Conservation (phyloP, 1,284 basidiomycete genomes). For the Puccinia hordei region DNA sequence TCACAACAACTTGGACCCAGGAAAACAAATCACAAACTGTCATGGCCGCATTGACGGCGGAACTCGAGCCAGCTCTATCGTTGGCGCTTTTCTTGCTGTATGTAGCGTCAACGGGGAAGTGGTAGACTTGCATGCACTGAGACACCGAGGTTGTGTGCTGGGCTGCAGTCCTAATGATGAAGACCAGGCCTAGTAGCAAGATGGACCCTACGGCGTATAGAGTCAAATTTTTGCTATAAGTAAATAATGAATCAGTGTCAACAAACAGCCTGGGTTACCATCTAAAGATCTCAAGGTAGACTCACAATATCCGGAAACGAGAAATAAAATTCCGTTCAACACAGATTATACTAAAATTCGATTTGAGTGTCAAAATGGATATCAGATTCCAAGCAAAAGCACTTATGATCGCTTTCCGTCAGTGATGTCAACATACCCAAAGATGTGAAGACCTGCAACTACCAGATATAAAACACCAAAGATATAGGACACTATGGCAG, state of each 20-base stretch:
- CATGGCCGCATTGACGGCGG: constrained; percentile 48
- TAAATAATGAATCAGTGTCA: not conserved
- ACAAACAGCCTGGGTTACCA: not conserved
- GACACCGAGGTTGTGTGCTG: constrained; percentile 12
- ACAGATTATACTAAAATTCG: constrained; percentile 21
- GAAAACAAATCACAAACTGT: constrained; percentile 44
- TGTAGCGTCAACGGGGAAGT: constrained; percentile 31
- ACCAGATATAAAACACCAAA: constrained; percentile 34
- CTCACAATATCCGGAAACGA: constrained; percentile 45
- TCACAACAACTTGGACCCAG: constrained; percentile 47
- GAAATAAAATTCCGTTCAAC: constrained; percentile 30
- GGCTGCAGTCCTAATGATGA: constrained; percentile 31
- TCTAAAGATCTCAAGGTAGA: not conserved
- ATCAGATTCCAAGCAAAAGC: not conserved
- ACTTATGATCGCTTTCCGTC: not conserved
- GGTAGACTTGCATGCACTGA: constrained; percentile 48
- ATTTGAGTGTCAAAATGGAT: not conserved
- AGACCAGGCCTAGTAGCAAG: constrained; percentile 2
- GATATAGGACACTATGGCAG: constrained; percentile 17
- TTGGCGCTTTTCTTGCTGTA: not conserved
- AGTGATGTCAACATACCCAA: constrained; percentile 20
- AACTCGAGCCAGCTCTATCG: not conserved
- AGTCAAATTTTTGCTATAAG: constrained; percentile 34
- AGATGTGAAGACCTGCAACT: constrained; percentile 23
- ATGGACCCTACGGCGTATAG: constrained; percentile 23